Percentiles rank a stretch among this genome's conserved stretches.
phyloP scores from a whole-genome alignment of 768 basidiomycete species.

The Boletus sp. region DNA sequence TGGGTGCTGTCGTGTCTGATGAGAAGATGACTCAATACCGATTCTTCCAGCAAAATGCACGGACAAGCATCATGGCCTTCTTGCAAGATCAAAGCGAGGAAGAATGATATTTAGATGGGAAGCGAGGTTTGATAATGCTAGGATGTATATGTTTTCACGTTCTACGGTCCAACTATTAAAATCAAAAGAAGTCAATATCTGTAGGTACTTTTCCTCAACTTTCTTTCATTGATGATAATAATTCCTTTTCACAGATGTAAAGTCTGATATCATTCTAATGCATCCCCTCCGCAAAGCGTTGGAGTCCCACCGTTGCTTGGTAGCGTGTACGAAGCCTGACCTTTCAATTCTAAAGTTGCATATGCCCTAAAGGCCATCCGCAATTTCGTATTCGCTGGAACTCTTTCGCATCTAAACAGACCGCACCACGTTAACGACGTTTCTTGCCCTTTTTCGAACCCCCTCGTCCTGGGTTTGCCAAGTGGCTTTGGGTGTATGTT shows the following conservation, averaged over 20 bases:
- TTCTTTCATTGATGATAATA: not conserved
- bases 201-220: not conserved
- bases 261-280: not conserved
- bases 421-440: not conserved
- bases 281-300: not conserved
- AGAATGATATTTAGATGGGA: slow-evolving; percentile 21
- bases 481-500: no score
- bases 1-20: not conserved
- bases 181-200: not conserved
- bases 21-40: not conserved
- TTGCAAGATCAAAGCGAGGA: slow-evolving; percentile 69
- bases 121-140: not conserved
- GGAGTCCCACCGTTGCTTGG: not conserved
- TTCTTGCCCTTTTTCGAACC: not conserved
- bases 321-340: not conserved
- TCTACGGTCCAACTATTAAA: not conserved
- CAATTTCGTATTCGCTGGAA: not conserved
- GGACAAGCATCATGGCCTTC: slow-evolving; percentile 67
- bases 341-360: not conserved
- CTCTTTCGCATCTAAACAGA: not conserved
- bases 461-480: not conserved
- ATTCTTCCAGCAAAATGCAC: slow-evolving; percentile 40
- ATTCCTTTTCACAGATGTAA: not conserved
- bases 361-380: not conserved
- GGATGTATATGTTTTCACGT: not conserved